Conservation (phyloP, 2,329 filamentous ascomycete genomes). For the Talaromyces atroroseus region DNA sequence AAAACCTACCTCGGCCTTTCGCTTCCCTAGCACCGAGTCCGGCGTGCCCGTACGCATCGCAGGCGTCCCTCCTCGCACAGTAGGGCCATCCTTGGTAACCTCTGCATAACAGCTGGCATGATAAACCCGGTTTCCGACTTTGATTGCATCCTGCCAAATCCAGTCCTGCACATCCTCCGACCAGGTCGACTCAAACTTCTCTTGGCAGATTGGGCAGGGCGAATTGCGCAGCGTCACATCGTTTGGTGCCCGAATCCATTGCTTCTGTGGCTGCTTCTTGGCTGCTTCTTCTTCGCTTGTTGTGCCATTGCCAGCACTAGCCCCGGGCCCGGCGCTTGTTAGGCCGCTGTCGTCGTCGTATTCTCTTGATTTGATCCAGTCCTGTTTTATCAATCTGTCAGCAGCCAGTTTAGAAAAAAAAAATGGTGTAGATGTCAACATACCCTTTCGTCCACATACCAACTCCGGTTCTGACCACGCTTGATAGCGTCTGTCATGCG, state of each 20-base stretch:
- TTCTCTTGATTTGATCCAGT: slow-evolving; percentile 86
- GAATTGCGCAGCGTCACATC: slow-evolving; percentile 68
- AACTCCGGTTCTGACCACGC: slow-evolving; percentile 82
- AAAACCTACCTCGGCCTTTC: slow-evolving; percentile 61
- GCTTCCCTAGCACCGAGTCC: slow-evolving; percentile 64
- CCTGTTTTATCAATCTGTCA: slow-evolving; percentile 45
- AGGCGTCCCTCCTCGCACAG: slow-evolving; percentile 26
- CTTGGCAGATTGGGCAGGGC: slow-evolving; percentile 89
- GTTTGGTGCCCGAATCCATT: slow-evolving; percentile 79
- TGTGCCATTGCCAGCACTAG: slow-evolving; percentile 29
- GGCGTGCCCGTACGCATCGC: slow-evolving; percentile 49
- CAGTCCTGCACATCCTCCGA: slow-evolving; percentile 91
- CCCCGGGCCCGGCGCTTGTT: slow-evolving; percentile 32
- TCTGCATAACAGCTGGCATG: slow-evolving; percentile 88
- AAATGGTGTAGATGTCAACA: slow-evolving; percentile 44
- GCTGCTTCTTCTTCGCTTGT: slow-evolving; percentile 34
- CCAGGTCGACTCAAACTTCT: slow-evolving; percentile 89
- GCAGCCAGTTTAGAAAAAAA: background rate
- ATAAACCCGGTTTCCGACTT: slow-evolving; percentile 73
- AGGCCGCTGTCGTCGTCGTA: slow-evolving; percentile 59
- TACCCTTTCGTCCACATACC: slow-evolving; percentile 79
- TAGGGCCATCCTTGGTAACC: slow-evolving; percentile 60
- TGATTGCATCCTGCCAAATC: slow-evolving; percentile 87
- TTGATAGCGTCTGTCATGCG: slow-evolving; percentile 81
- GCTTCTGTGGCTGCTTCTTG: slow-evolving; percentile 55